These are phyloP conservation scores for Rubia yunnanensis DNA, from an alignment of 257 asterid genomes.

Conservation along the genomic window DNA sequence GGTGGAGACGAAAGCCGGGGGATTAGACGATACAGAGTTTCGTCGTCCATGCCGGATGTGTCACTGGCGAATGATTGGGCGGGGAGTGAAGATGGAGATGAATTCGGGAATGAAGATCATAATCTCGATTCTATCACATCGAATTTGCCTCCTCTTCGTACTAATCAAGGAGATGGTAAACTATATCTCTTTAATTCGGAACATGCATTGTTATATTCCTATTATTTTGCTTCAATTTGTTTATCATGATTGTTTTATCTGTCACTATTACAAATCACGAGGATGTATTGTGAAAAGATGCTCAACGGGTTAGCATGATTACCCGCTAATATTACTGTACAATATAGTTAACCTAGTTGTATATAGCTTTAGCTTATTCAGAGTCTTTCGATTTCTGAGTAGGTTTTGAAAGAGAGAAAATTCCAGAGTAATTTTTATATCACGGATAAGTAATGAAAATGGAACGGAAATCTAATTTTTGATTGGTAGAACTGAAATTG, in stretches of 20 bases:
- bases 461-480: neutral
- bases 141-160: conserved; percentile 41
- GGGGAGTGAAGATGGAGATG: conserved; percentile 18
- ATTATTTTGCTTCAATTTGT: neutral
- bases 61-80: conserved; percentile 25
- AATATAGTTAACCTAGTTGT: neutral
- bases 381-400: neutral
- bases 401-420: neutral
- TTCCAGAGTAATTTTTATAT: neutral
- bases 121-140: conserved; percentile 33
- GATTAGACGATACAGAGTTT: conserved; percentile 29
- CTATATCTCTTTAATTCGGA: neutral
- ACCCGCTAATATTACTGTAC: neutral
- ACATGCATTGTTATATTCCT: neutral
- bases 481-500: neutral
- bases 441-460: neutral
- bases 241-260: neutral
- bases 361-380: neutral
- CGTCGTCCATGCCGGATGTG: conserved; percentile 49
- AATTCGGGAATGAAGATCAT: conserved; percentile 20
- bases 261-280: too few relatives aligned
- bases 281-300: neutral
- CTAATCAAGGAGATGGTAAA: conserved; percentile 40
- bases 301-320: neutral
- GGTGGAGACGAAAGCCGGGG: conserved; percentile 20